Base-by-base conservation (phyloP, 2,329 filamentous ascomycete genomes). In the Talaromyces funiculosus region DNA sequence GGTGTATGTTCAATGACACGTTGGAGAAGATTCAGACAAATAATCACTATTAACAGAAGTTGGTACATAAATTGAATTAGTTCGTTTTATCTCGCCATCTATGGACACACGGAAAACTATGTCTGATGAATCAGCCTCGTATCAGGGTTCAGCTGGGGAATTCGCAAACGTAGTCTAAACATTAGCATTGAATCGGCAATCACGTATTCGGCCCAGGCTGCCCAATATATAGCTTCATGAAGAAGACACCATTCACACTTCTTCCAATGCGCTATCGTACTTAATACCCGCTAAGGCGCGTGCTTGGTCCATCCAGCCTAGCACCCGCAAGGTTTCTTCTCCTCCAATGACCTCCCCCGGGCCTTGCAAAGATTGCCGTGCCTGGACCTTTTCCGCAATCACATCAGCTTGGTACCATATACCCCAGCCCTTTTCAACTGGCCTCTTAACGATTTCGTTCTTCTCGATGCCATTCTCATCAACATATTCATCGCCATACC, bases 381-480 rank as follows among this genome's bases (percentile, higher is more conserved):
- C 68, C 43, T 29, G 16, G 43, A 47, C 26, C 18, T 47, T 24
- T 24, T 24, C 18, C n/a, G 7, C 43, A 40, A 71, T 67, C 24
- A 70, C 64, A 62, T 71, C 68, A 29, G 68, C 68, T 62, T 71
- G 68, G 57, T 70, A 71, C 68, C 68, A 69, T 24, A 71, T 64
- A 7, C 68, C 68, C 68, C 68, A 71, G 35, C 68, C 68, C 24
- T 51, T 59, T 47, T 47, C 43, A 24, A 70, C 66, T 9, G 67
- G 66, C 53, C 63, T 67, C 56, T 61, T 58, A 59, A 71, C 62
- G 38, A 65, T 60, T 60, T 71, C 68, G 8, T 69, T 61, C 43
- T 55, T 64, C 58, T 71, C 68, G n/a, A 60, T 63, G 37, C 68
- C 68, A 40, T 68, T 62, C 40, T 64, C 58, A 55, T 67, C 63